phyloP scores from a whole-genome alignment of 2,329 filamentous ascomycete genomes.

The Colletotrichum camelliae region DNA sequence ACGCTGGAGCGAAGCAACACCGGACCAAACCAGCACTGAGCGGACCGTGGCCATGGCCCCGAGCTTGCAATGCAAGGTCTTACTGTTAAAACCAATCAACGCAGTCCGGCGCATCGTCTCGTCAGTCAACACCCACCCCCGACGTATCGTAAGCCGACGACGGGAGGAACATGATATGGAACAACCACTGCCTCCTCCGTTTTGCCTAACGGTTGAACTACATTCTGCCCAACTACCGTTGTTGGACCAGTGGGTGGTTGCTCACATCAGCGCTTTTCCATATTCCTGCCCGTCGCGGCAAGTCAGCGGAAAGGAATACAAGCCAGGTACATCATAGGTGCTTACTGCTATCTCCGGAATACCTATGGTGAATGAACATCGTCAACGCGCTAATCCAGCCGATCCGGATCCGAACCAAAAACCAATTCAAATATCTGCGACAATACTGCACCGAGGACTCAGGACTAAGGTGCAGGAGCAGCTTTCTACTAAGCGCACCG shows the following conservation, averaged over 20 bases:
- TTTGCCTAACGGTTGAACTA: not conserved
- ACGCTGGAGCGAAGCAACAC: not conserved
- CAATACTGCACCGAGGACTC: not conserved
- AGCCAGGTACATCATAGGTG: not conserved
- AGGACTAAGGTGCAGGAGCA: not conserved
- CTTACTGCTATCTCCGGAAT: not conserved
- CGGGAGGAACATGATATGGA: not conserved
- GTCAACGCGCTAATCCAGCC: not conserved
- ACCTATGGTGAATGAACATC: not conserved
- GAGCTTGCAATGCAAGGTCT: constrained; percentile 13
- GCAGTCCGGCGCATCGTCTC: constrained; percentile 6
- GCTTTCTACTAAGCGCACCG: not conserved
- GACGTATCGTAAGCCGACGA: not conserved
- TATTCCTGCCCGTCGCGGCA: not conserved
- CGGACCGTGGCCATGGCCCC: constrained; percentile 13
- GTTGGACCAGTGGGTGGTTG: not conserved
- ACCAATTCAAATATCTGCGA: not conserved
- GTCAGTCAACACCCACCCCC: not conserved
- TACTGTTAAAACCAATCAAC: constrained; percentile 6
- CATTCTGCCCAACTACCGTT: not conserved
- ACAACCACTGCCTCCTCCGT: not conserved
- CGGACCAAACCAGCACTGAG: constrained; percentile 18
- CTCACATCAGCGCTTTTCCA: not conserved
- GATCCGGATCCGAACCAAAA: constrained; percentile 9
- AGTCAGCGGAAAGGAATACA: not conserved